Percentiles rank a stretch among this genome's conserved stretches.
These are phyloP conservation scores for Sanghuangporus sanghuang DNA, from an alignment of 1,284 basidiomycete species.

Conservation along the genomic window DNA sequence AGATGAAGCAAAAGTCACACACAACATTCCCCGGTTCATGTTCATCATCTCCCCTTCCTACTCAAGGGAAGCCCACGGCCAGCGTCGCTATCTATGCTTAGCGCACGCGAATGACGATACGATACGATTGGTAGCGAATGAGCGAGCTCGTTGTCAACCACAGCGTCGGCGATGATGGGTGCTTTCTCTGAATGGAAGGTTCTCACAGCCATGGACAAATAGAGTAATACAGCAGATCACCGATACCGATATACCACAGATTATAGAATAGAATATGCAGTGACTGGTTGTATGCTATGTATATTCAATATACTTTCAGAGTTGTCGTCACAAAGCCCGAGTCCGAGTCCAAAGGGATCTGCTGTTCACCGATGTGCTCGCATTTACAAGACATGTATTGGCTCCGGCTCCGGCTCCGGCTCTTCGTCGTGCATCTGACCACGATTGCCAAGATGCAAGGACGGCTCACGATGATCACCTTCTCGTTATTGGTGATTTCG, in stretches of 20 bases:
- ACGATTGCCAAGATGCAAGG: neutral
- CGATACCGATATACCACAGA: too few relatives aligned
- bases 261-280: too few relatives aligned
- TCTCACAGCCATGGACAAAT: constrained; percentile 4
- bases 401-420: too few relatives aligned
- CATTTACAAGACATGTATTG: too few relatives aligned
- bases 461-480: too few relatives aligned
- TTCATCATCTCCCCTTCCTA: neutral
- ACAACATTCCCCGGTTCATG: constrained; percentile 7
- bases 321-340: neutral
- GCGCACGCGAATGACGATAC: too few relatives aligned
- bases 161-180: neutral
- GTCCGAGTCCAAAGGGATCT: neutral
- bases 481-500: too few relatives aligned
- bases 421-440: neutral
- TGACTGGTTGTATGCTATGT: neutral
- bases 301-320: neutral
- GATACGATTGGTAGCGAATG: neutral
- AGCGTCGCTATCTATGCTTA: neutral
- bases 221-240: neutral
- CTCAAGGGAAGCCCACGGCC: neutral
- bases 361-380: too few relatives aligned
- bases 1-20: neutral
- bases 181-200: neutral
- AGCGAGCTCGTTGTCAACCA: neutral